Conservation (phyloP, 2,329 filamentous ascomycete genomes). For the Cytospora piceae region DNA sequence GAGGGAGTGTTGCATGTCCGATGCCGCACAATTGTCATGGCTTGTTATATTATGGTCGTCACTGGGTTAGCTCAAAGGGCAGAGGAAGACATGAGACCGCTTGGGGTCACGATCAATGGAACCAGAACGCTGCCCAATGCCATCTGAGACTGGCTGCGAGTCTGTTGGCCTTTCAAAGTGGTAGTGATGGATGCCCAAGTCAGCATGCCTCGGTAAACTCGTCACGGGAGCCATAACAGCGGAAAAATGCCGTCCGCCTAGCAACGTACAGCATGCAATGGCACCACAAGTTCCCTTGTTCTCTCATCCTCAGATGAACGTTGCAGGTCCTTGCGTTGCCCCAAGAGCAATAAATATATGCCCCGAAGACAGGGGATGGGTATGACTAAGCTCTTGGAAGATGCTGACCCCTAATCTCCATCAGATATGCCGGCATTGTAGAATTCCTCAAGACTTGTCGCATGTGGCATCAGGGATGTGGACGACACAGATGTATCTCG, state of each 20-base stretch:
- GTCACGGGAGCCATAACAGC: too few relatives aligned
- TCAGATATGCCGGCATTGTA: background rate
- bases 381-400: slow-evolving; percentile 4
- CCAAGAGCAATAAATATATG: background rate
- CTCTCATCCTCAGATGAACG: background rate
- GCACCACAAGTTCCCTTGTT: background rate
- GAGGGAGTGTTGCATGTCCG: background rate
- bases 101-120: background rate
- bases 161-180: too few relatives aligned
- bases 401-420: background rate
- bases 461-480: background rate
- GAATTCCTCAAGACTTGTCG: background rate
- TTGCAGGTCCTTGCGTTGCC: background rate
- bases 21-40: background rate
- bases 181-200: too few relatives aligned
- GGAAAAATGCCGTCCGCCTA: background rate
- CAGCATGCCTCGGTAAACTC: too few relatives aligned
- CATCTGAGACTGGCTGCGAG: too few relatives aligned
- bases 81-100: background rate
- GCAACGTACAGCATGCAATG: background rate
- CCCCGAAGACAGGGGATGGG: background rate
- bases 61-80: background rate
- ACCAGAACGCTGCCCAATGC: too few relatives aligned
- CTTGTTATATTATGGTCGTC: background rate
- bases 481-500: background rate